Evolutionary conservation across 495 filamentous ascomycete genomes (phyloP).

Genomic region (Sordaria brevicollis): DNA sequence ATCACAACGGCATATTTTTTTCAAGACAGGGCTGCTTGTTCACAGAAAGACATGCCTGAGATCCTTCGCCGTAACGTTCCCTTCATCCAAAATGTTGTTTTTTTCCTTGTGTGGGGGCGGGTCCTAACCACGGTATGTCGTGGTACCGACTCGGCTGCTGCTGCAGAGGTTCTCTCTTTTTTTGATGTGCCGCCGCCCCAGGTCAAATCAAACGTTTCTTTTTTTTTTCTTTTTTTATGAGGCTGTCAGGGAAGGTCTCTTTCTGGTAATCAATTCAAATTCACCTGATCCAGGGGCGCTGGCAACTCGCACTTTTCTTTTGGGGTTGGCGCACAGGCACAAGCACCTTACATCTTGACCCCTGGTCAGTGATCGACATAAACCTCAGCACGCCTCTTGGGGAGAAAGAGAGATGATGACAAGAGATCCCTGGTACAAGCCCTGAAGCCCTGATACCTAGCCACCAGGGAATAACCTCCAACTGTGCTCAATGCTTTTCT

Average conservation of each 20-base stretch:
- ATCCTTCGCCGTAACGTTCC: not conserved
- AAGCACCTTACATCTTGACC: not conserved
- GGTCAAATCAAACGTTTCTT: too few relatives aligned
- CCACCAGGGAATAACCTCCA: not conserved
- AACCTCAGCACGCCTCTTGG: not conserved
- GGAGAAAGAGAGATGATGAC: not conserved
- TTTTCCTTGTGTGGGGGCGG: slow-evolving; percentile 3
- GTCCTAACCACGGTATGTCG: not conserved
- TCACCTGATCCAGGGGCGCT: not conserved
- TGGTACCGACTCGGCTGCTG: not conserved
- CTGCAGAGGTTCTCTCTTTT: not conserved
- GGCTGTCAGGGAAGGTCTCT: not conserved
- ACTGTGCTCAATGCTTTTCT: not conserved
- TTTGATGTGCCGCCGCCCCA: not conserved
- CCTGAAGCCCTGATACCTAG: not conserved
- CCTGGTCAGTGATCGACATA: not conserved
- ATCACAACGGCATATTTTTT: not conserved
- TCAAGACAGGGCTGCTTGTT: slow-evolving; percentile 4
- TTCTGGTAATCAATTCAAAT: not conserved
- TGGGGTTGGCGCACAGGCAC: not conserved
- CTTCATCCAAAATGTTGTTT: not conserved
- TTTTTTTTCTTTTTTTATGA: not conserved
- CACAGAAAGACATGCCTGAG: not conserved
- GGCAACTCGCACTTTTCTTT: not conserved
- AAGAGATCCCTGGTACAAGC: not conserved